Evolutionary conservation across 1,284 basidiomycete genomes (phyloP), one percentile per base, ranked within the genome.

Genomic region (Cronartium quercuum): DNA sequence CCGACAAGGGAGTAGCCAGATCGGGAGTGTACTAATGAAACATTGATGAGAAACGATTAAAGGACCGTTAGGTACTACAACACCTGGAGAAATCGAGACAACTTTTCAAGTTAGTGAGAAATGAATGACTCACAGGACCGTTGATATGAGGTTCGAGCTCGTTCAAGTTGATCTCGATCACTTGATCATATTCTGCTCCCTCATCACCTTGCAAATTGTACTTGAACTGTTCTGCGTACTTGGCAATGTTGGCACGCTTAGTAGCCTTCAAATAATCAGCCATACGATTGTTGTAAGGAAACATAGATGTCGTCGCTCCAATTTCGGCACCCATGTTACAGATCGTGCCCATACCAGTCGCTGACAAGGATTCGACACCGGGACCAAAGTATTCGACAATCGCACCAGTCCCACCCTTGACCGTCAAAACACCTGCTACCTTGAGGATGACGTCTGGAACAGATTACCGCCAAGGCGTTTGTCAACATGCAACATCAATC

Each of bases 311-410:
- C 58, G 95, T 98, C 66, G 95, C 95, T 83, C 96, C 95, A 81
- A 98, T 98, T 85, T 98, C 95, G 81, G 96, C 96, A 87, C 96
- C 96, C 95, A 98, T 98, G 89, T 98, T 98, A 85, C 95, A 98
- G 80, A 96, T 94, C 68, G 95, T 98, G 76, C 92, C 96, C 95
- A 98, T 98, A 85, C 95, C 96, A 64, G 95, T 98, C 87, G 91
- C 93, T 66, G 94, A 97, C 78, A 98, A 88, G 41, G 92, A 92
- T 82, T 95, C 90, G 79, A 98, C 91, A 87, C 95, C 95, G 79
- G 92, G 84, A 78, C 94, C 94, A 79, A 85, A 89, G 37, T 96
- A 97, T 83, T 96, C 94, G 78, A 97, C 92, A 81, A 97, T 96
- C 76, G 93, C 92, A 79, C 94, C 94, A 80, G 94, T 97, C 80